Evolutionary conservation across 345 rosid genomes (phyloP).

Genomic region (Anastatica hierochuntica): DNA sequence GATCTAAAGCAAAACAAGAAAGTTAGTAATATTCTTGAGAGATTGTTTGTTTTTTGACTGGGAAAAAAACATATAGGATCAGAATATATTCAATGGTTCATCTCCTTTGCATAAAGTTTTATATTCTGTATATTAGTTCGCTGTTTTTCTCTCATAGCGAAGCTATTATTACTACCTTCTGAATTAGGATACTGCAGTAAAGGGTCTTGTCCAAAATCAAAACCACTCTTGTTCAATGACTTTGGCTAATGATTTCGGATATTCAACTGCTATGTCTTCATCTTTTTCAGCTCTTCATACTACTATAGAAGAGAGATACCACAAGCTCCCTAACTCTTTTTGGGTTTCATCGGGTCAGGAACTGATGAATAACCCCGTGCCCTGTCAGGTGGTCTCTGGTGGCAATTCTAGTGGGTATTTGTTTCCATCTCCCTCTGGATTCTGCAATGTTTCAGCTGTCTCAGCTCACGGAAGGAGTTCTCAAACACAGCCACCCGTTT

Average conservation of each 20-base stretch:
- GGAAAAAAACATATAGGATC: constrained; percentile 1
- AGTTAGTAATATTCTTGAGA: constrained; percentile 4
- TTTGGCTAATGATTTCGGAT: constrained; percentile 21
- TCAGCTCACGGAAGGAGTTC: constrained; percentile 17
- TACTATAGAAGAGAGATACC: constrained; percentile 26
- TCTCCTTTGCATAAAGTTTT: constrained; percentile 7
- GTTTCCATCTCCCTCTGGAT: constrained; percentile 23
- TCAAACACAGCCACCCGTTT: constrained; percentile 8
- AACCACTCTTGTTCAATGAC: constrained; percentile 6
- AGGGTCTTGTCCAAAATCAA: constrained; percentile 7
- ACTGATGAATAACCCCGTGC: constrained; percentile 29
- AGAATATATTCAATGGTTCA: constrained; percentile 14
- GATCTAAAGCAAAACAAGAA: constrained; percentile 3
- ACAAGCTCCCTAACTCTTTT: constrained; percentile 32
- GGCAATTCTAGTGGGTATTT: constrained; percentile 15
- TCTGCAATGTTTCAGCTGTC: constrained; percentile 23
- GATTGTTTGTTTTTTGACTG: constrained; percentile 3
- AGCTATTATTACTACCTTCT: not conserved
- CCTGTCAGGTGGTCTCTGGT: constrained; percentile 31
- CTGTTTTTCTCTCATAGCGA: not conserved
- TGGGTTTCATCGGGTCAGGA: constrained; percentile 40
- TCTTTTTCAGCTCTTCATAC: constrained; percentile 37
- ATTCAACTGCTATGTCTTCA: constrained; percentile 34
- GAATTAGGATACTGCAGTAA: not conserved
- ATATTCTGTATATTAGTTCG: constrained; percentile 8